Evolutionary conservation across 2,329 filamentous ascomycete species (phyloP), one percentile per base, ranked within the genome.

Genomic region (Geosmithia morbida): DNA sequence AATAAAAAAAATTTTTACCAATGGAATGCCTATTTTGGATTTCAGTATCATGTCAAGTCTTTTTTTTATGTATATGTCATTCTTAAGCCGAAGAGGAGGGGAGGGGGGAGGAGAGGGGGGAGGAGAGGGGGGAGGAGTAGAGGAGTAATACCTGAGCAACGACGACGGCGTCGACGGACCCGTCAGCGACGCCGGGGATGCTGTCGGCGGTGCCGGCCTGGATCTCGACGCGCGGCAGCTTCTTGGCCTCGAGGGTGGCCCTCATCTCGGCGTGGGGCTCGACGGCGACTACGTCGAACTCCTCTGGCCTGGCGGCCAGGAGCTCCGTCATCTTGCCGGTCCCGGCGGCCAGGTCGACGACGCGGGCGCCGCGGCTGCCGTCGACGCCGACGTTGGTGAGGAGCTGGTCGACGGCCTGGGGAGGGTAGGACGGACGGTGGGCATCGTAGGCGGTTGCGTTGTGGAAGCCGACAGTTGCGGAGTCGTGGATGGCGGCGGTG

Each of bases 251-350:
- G 43, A 87, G 66, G 54, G 77, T 71, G 43, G 66, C 66, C 40
- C 82, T 68, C 83, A 87, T 87, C 6, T 68, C 71, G 48, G 64
- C 65, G 55, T 84, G 75, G 20, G 82, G 82, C 61, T 85, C 74
- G 45, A 86, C 66, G 44, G 80, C 74, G 43, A 79, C 56, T 51
- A 87, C 66, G 41, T 75, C 57, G 61, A 74, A 85, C 7, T 63
- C 57, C 60, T 86, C 83, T 1, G 70, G 65, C 29, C 81, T 66
- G 14, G 60, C 64, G 7, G 77, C 74, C 33, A 87, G 67, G 17
- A 72, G 54, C 58, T 81, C 77, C 0, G 82, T 85, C 56, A 85
- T 80, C 56, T 85, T 85, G 22, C 83, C 83, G 1, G 81, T 85
- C 0, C 82, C 81, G 2, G 80, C 78, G 1, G 74, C 82, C 17